Percentiles rank a stretch among this genome's conserved stretches.
Conservation (phyloP, 495 filamentous ascomycete species). For the Lichenothelia convexa region DNA sequence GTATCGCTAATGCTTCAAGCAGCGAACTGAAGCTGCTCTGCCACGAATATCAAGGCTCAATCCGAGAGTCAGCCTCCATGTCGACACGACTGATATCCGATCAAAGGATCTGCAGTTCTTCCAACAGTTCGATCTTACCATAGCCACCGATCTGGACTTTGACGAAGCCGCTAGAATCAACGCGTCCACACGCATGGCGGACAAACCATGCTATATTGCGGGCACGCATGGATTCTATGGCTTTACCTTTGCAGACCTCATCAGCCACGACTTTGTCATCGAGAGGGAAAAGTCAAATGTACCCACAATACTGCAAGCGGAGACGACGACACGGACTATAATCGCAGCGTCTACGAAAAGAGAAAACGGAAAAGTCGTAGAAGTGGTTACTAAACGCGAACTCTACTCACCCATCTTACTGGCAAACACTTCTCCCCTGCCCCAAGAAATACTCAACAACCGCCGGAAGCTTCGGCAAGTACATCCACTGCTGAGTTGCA, state of each 20-base stretch:
- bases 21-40: slow-evolving; percentile 72
- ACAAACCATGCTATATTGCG: slow-evolving; percentile 73
- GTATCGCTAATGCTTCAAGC: background rate
- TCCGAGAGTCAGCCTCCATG: slow-evolving; percentile 62
- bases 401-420: slow-evolving; percentile 65
- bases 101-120: slow-evolving; percentile 53
- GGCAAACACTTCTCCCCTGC: slow-evolving; percentile 56
- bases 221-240: slow-evolving; percentile 81
- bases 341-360: slow-evolving; percentile 52
- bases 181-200: slow-evolving; percentile 54
- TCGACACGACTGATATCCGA: slow-evolving; percentile 46
- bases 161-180: slow-evolving; percentile 58
- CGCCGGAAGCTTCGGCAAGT: slow-evolving; percentile 54
- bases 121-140: slow-evolving; percentile 61
- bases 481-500: slow-evolving; percentile 60
- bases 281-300: slow-evolving; percentile 68
- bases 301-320: slow-evolving; percentile 39
- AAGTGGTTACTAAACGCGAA: slow-evolving; percentile 86
- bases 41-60: slow-evolving; percentile 67
- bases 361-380: slow-evolving; percentile 51
- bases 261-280: slow-evolving; percentile 71
- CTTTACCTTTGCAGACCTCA: slow-evolving; percentile 83
- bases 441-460: slow-evolving; percentile 45
- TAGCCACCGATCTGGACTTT: slow-evolving; percentile 77
- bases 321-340: slow-evolving; percentile 62